Conservation (phyloP, 2,329 filamentous ascomycete species). For the Exophiala bonariae region DNA sequence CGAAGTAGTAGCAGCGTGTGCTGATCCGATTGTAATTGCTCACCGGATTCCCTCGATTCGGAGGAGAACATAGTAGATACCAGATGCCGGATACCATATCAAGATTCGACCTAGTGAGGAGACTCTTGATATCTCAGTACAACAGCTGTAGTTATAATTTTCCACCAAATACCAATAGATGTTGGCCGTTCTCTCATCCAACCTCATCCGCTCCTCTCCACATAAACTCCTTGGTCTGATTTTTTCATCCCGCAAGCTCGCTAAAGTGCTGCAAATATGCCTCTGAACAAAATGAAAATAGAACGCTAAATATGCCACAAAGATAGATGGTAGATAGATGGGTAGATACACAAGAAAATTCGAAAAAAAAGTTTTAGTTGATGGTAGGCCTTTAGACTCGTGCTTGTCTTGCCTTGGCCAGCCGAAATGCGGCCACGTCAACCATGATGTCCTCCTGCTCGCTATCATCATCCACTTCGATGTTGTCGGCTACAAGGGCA, state of each 20-base stretch:
- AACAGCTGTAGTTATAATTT: too few species aligned
- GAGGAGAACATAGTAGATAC: too few species aligned
- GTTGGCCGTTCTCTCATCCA: too few species aligned
- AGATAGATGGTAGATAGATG: background rate
- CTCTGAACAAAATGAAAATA: background rate
- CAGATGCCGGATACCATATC: too few species aligned
- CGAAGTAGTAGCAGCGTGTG: too few species aligned
- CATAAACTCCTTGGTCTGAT: too few species aligned
- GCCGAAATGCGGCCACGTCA: constrained; percentile 23
- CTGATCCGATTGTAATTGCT: too few species aligned
- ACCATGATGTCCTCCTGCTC: constrained; percentile 24
- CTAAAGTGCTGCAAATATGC: constrained; percentile 13
- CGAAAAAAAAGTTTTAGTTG: background rate
- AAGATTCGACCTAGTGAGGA: too few species aligned
- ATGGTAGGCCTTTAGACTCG: constrained; percentile 5
- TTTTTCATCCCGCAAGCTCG: constrained; percentile 1
- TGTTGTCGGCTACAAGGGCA: constrained; percentile 16
- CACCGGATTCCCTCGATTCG: too few species aligned
- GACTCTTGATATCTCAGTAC: too few species aligned
- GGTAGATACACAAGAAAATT: constrained; percentile 3
- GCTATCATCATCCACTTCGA: constrained; percentile 28
- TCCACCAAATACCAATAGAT: too few species aligned
- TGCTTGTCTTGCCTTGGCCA: constrained; percentile 18
- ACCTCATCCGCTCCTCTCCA: too few species aligned
- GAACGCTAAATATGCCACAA: constrained; percentile 4